phyloP scores from a whole-genome alignment of 2,329 filamentous ascomycete species.

The Daldinia sp. region DNA sequence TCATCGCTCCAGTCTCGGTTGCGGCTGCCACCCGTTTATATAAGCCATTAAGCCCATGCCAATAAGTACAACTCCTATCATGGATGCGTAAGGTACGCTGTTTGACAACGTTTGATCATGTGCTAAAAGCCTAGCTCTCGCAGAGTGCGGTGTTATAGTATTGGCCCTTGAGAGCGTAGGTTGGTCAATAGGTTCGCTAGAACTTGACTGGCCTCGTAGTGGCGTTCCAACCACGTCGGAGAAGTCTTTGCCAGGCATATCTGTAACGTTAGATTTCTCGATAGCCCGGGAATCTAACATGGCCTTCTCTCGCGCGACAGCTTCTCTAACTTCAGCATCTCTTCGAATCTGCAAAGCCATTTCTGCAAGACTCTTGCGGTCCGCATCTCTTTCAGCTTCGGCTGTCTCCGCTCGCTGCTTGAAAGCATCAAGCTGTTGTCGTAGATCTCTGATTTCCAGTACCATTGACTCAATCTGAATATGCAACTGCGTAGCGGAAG shows the following conservation, averaged over 20 bases:
- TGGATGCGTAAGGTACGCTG: slow-evolving; percentile 78
- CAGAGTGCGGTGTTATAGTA: slow-evolving; percentile 57
- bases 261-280: slow-evolving; percentile 35
- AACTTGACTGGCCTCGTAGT: slow-evolving; percentile 41
- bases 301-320: slow-evolving; percentile 53
- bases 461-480: slow-evolving; percentile 79
- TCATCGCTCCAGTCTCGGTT: slow-evolving; percentile 47
- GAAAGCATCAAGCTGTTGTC: slow-evolving; percentile 80
- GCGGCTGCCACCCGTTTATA: slow-evolving; percentile 79
- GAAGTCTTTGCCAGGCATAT: slow-evolving; percentile 31
- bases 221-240: slow-evolving; percentile 21
- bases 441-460: slow-evolving; percentile 81
- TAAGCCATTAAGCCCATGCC: slow-evolving; percentile 88
- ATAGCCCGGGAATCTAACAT: slow-evolving; percentile 47
- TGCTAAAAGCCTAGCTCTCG: slow-evolving; percentile 51
- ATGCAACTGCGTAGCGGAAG: slow-evolving; percentile 62
- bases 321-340: slow-evolving; percentile 66
- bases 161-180: slow-evolving; percentile 58
- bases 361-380: slow-evolving; percentile 79
- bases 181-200: slow-evolving; percentile 50
- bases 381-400: slow-evolving; percentile 77
- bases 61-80: slow-evolving; percentile 81
- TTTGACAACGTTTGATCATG: slow-evolving; percentile 60
- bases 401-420: slow-evolving; percentile 80
- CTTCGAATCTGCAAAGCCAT: slow-evolving; percentile 85